Percentiles rank a stretch among this genome's conserved stretches.
Conservation (phyloP, 2,329 filamentous ascomycete species). For the Iodosphaeria phyllophila region DNA sequence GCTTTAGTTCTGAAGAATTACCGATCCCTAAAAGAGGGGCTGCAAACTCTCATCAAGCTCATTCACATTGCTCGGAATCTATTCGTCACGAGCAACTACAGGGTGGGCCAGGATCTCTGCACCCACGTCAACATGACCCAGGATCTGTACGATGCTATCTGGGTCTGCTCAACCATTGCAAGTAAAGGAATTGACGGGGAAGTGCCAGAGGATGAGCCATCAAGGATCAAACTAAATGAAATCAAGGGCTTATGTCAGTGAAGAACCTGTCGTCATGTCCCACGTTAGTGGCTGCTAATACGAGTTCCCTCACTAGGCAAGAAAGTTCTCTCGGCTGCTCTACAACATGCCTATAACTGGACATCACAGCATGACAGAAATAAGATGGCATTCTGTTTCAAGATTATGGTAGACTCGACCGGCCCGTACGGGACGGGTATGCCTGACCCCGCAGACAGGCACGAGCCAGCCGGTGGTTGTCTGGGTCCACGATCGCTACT, state of each 20-base stretch:
- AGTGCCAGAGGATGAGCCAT: constrained; percentile 35
- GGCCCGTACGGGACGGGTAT: constrained; percentile 26
- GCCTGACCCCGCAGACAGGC: constrained; percentile 23
- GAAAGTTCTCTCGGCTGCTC: constrained; percentile 43
- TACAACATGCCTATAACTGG: constrained; percentile 53
- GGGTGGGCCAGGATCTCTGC: constrained; percentile 47
- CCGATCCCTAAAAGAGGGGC: constrained; percentile 37
- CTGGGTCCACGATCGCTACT: constrained; percentile 34
- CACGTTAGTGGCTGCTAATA: too few relatives aligned
- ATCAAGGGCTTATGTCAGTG: constrained; percentile 44
- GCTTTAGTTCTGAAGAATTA: constrained; percentile 45
- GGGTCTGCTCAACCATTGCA: constrained; percentile 46
- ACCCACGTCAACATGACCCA: constrained; percentile 45
- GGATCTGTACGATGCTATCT: constrained; percentile 46
- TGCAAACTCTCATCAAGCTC: constrained; percentile 45
- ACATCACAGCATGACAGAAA: constrained; percentile 50
- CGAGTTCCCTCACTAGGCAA: constrained; percentile 33
- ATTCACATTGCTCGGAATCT: constrained; percentile 49
- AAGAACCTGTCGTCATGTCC: too few relatives aligned
- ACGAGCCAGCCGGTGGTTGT: constrained; percentile 32
- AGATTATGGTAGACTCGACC: constrained; percentile 41
- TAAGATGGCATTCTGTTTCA: constrained; percentile 52
- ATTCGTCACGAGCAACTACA: constrained; percentile 43
- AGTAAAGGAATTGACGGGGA: constrained; percentile 50
- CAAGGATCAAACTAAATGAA: constrained; percentile 37